These are phyloP conservation scores for Begonia masoniana DNA, from an alignment of 306 rosid species.

Conservation along the genomic window DNA sequence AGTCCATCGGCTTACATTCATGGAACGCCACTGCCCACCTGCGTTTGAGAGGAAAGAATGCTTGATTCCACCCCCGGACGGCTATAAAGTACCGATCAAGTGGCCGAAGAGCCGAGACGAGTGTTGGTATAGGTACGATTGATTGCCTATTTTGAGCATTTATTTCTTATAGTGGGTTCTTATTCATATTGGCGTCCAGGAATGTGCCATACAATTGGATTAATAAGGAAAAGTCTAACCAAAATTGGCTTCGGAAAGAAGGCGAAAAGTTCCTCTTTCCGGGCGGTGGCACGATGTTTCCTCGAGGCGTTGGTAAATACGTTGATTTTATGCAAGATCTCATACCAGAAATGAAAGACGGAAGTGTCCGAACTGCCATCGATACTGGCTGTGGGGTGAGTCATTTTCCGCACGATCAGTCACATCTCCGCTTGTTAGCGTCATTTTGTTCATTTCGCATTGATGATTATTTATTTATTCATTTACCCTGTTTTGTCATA, in stretches of 20 bases:
- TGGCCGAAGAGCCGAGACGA: slow-evolving; percentile 95
- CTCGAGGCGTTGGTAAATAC: slow-evolving; percentile 84
- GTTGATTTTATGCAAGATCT: slow-evolving; percentile 84
- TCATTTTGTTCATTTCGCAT: too few relatives aligned
- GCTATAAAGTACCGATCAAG: slow-evolving; percentile 81
- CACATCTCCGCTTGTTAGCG: too few relatives aligned
- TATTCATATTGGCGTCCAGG: slow-evolving; percentile 26
- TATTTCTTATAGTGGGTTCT: slow-evolving; percentile 3
- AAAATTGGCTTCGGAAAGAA: slow-evolving; percentile 91
- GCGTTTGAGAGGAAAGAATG: slow-evolving; percentile 74
- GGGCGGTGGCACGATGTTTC: slow-evolving; percentile 99
- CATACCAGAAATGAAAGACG: slow-evolving; percentile 91
- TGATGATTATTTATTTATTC: too few relatives aligned
- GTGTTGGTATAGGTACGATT: slow-evolving; percentile 89
- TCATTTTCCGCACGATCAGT: slow-evolving; percentile 4
- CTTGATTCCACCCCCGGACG: slow-evolving; percentile 87
- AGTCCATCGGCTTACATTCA: slow-evolving; percentile 56
- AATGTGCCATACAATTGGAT: slow-evolving; percentile 99
- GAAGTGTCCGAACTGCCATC: slow-evolving; percentile 85
- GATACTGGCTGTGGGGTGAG: slow-evolving; percentile 99
- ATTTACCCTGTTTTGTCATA: too few relatives aligned
- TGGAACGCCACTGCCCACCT: slow-evolving; percentile 98
- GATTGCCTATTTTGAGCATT: background rate
- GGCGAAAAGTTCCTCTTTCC: slow-evolving; percentile 96
- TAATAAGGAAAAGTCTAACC: slow-evolving; percentile 86